These are phyloP conservation scores for Aspergillus quadrilineatus DNA, from an alignment of 2,329 filamentous ascomycete genomes.

Conservation along the genomic window DNA sequence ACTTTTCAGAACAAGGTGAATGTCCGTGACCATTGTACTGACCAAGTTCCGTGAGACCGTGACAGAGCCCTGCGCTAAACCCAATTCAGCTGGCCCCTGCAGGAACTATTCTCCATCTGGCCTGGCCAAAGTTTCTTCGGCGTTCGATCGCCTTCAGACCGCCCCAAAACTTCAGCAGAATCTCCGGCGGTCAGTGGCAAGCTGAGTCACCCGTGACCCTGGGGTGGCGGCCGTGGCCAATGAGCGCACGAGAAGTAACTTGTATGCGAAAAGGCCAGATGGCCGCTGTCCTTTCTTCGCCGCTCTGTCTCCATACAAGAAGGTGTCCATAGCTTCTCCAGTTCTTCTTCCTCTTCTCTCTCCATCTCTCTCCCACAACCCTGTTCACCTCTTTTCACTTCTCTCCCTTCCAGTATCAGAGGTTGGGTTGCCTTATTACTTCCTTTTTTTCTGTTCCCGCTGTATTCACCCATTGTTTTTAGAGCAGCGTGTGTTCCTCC, in stretches of 20 bases:
- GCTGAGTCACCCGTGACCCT: slow-evolving; percentile 25
- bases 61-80: slow-evolving; percentile 3
- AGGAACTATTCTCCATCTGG: slow-evolving; percentile 2
- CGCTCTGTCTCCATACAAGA: slow-evolving; percentile 34
- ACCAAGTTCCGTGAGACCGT: slow-evolving; percentile 6
- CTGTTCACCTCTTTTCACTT: slow-evolving; percentile 1
- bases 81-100: background rate
- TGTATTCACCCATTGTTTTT: background rate
- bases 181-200: slow-evolving; percentile 23
- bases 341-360: slow-evolving; percentile 19
- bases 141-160: slow-evolving; percentile 28
- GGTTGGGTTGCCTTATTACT: slow-evolving; percentile 16
- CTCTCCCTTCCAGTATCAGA: slow-evolving; percentile 12
- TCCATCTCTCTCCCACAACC: slow-evolving; percentile 17
- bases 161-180: slow-evolving; percentile 18
- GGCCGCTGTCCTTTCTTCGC: slow-evolving; percentile 37
- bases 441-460: slow-evolving; percentile 10
- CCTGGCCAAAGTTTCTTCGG: slow-evolving; percentile 27
- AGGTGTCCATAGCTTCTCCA: slow-evolving; percentile 21
- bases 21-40: background rate
- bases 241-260: slow-evolving; percentile 40
- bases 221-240: slow-evolving; percentile 33
- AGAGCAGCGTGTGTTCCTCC: no score
- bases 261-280: slow-evolving; percentile 47
- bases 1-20: no score